Conservation (phyloP, 768 basidiomycete species). For the Amylocystis lapponica region DNA sequence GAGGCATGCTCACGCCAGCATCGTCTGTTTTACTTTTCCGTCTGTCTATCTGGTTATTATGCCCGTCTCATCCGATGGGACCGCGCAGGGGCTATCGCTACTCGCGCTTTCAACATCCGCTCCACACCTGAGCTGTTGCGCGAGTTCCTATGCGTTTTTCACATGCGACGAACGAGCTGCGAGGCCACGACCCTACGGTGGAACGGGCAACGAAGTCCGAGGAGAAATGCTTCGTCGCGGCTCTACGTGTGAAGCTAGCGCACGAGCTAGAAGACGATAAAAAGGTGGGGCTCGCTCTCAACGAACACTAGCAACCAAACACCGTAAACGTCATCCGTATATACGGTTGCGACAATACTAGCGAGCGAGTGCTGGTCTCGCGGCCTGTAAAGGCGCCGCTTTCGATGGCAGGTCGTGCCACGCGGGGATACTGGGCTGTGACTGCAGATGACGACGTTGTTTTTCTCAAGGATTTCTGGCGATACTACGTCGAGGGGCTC, state of each 20-base stretch:
- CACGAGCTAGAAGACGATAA: not conserved
- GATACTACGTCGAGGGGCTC: not conserved
- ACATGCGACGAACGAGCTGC: slow-evolving; percentile 4
- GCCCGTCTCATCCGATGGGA: slow-evolving; percentile 30
- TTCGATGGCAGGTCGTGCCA: not conserved
- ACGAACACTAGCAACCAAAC: slow-evolving; percentile 2
- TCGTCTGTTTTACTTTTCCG: slow-evolving; percentile 22
- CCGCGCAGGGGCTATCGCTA: slow-evolving; percentile 27
- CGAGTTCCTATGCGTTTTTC: slow-evolving; percentile 27
- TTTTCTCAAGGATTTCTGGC: slow-evolving; percentile 10
- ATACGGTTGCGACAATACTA: too few species aligned
- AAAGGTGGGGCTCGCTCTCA: too few species aligned
- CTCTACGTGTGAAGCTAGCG: not conserved
- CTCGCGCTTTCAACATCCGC: slow-evolving; percentile 21
- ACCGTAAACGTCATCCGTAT: not conserved
- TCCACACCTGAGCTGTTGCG: slow-evolving; percentile 14
- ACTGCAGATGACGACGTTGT: not conserved
- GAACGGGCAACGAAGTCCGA: not conserved
- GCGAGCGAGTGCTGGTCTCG: slow-evolving; percentile 1
- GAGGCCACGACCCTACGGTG: slow-evolving; percentile 21
- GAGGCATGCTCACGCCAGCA: slow-evolving; percentile 22
- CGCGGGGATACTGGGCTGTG: slow-evolving; percentile 9
- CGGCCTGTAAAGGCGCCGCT: slow-evolving; percentile 5
- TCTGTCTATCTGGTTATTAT: slow-evolving; percentile 20
- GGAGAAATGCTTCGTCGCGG: slow-evolving; percentile 2